Conservation (phyloP, 768 basidiomycete species). For the Sutorius australiensis region DNA sequence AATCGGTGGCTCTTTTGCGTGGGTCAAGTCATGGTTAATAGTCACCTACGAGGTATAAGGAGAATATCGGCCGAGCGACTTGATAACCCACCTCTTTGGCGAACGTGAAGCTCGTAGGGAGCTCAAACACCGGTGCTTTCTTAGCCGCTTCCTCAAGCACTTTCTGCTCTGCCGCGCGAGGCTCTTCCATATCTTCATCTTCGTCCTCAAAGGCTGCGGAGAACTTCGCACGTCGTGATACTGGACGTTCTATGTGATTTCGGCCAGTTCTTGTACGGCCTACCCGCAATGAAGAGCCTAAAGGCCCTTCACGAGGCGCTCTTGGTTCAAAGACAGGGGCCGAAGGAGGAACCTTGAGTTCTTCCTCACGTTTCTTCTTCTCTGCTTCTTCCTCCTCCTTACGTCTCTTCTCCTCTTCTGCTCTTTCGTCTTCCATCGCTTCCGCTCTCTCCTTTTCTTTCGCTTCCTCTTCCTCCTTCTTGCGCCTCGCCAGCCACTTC, state of each 20-base stretch:
- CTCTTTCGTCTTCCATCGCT: slow-evolving; percentile 34
- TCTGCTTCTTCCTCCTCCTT: slow-evolving; percentile 20
- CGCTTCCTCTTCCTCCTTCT: slow-evolving; percentile 52
- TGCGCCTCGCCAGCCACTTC: slow-evolving; percentile 63
- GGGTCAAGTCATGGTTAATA: slow-evolving; percentile 37
- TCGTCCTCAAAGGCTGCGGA: slow-evolving; percentile 62
- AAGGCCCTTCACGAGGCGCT: slow-evolving; percentile 16
- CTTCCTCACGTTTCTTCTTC: slow-evolving; percentile 16
- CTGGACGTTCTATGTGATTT: slow-evolving; percentile 59
- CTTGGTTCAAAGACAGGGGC: slow-evolving; percentile 21
- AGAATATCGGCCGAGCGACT: background rate
- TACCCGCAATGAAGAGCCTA: slow-evolving; percentile 57
- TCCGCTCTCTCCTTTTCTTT: slow-evolving; percentile 33
- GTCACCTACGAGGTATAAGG: slow-evolving; percentile 27
- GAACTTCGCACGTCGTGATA: slow-evolving; percentile 50
- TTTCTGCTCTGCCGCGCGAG: slow-evolving; percentile 41
- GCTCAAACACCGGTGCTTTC: slow-evolving; percentile 53
- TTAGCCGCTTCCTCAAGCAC: slow-evolving; percentile 53
- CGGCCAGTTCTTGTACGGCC: slow-evolving; percentile 56
- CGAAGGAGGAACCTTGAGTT: slow-evolving; percentile 14
- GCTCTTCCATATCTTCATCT: slow-evolving; percentile 39
- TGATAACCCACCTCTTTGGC: slow-evolving; percentile 49
- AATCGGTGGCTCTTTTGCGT: slow-evolving; percentile 66
- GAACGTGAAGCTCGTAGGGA: slow-evolving; percentile 65
- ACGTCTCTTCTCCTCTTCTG: slow-evolving; percentile 24